A percentile compares a stretch with the other conserved stretches of the same genome.
These are phyloP conservation scores for Pisolithus orientalis DNA, from an alignment of 768 basidiomycete species.

Conservation along the genomic window DNA sequence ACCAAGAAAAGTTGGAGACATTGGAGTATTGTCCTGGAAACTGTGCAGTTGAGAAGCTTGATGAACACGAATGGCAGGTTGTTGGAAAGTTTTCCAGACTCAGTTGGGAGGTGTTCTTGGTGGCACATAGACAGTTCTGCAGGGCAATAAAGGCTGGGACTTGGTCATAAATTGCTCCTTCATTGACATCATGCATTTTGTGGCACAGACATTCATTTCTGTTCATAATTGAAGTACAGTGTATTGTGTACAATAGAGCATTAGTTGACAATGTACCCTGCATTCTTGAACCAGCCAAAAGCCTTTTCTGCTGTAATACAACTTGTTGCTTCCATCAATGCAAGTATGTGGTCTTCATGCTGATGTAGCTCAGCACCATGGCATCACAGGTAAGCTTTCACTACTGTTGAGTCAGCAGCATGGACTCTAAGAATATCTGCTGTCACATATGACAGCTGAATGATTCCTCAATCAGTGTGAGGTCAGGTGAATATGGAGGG, in stretches of 20 bases:
- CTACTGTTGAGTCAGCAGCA: no score
- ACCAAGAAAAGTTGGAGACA: neutral
- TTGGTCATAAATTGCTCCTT: neutral
- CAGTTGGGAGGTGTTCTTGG: neutral
- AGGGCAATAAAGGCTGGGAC: neutral
- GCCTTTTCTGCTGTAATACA: conserved; percentile 3
- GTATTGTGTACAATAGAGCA: neutral
- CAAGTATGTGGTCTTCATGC: neutral
- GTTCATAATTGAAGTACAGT: no score
- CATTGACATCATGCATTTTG: no score
- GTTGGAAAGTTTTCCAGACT: neutral
- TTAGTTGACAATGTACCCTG: neutral
- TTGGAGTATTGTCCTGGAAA: neutral
- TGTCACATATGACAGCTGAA: no score
- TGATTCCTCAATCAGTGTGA: no score
- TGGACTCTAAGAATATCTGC: no score
- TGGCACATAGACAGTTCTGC: conserved; percentile 2
- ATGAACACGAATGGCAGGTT: neutral
- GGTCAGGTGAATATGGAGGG: no score
- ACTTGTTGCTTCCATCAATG: conserved; percentile 1
- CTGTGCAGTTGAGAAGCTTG: neutral
- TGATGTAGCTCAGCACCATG: neutral
- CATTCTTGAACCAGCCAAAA: conserved; percentile 2
- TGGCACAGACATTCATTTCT: no score
- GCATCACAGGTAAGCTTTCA: no score